Base-by-base conservation (phyloP, 768 basidiomycete genomes). In the Neoboletus subvelutipes region DNA sequence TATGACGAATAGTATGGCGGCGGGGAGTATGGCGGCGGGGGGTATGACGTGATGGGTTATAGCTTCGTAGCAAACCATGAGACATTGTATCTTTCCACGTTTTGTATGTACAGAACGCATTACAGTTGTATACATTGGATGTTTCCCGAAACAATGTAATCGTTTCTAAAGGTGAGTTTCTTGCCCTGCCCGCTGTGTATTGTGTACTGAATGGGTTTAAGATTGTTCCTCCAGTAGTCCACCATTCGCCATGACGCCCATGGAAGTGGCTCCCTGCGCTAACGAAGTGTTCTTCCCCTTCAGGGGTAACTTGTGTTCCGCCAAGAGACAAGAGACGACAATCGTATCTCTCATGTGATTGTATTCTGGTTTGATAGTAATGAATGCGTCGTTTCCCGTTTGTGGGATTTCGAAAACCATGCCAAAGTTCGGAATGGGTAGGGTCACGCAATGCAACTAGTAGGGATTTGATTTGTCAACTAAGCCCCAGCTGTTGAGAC, bases 291-390 rank as follows among this genome's bases (percentile, higher is more conserved):
- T 26, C 26, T 28, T 45, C 18, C 18, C 26, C 18, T 22, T 22
- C 20, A 20, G 17, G 20, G 15, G 22, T 24, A 31, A 13, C 12
- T 59, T 22, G 17, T 58, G 50, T 26, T 43, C 39, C 12, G 17
- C 58, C 45, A 52, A 45, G 18, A 60, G 45, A 29, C 59, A 53
- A 12, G 50, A 58, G 3, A 52, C 18, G n/a, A 60, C 10, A 26
- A 45, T 48, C 0, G 10, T 26, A n/a, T 59, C 31, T 17, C 45
- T 36, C 34, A 28, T 36, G 50, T 57, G 33, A 39, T 51, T 45
- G 17, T 51, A 31, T 18, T 48, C 45, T 22, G 48, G 49, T 37
- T 52, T 59, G 39, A 59, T 47, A 28, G 31, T 26, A n/a, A 55
- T 24, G 36, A 56, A 58, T 4, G 54, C 48, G 11, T 20, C 24